Base-by-base conservation (phyloP, 2,329 filamentous ascomycete species). In the Colletotrichum sp. region DNA sequence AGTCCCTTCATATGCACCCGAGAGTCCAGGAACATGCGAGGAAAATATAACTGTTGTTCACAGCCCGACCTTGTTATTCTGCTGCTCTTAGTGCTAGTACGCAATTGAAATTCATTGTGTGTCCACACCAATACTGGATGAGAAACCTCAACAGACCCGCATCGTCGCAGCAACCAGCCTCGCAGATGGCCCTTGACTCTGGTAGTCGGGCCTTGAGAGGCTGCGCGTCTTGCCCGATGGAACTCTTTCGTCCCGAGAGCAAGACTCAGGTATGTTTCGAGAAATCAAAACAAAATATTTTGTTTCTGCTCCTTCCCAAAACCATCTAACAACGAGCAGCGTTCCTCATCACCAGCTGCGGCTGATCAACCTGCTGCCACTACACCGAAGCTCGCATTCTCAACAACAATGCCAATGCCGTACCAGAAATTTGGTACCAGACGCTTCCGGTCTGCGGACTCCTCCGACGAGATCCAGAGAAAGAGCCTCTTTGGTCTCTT, bases 401-500 rank as follows among this genome's bases (percentile, higher is more conserved):
- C 39, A 25, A 76, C 69, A 55, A 44, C 72, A 25, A 74, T 76
- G 44, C n/a, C 44, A 52, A 52, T 22, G 44, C 44, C 44, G 44
- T 25, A 22, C 44, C 44, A 13, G 44, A 52, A 25, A 22, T 52
- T 52, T 52, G 44, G 44, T 52, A 52, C 49, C 15, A 30, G 7
- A 36, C 57, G 29, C 25, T 61, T 61, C 15, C 57, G 57, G 25
- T 27, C 29, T 61, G 57, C 57, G 57, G 57, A 61, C n/a, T 52
- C n/a, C n/a, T 22, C 44, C 44, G 12, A 52, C 44, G 44, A 65
- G 11, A 62, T 44, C 16, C 34, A 61, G 27, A 64, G 49, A 65
- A 39, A 16, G 6, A 64, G 74, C 44, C 49, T 76, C 19, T 69
- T 62, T 59, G 65, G 44, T 32, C 64, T 76, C 8, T 76, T 76